Evolutionary conservation across 2,329 filamentous ascomycete genomes (phyloP).

Genomic region (Tothia fuscella): DNA sequence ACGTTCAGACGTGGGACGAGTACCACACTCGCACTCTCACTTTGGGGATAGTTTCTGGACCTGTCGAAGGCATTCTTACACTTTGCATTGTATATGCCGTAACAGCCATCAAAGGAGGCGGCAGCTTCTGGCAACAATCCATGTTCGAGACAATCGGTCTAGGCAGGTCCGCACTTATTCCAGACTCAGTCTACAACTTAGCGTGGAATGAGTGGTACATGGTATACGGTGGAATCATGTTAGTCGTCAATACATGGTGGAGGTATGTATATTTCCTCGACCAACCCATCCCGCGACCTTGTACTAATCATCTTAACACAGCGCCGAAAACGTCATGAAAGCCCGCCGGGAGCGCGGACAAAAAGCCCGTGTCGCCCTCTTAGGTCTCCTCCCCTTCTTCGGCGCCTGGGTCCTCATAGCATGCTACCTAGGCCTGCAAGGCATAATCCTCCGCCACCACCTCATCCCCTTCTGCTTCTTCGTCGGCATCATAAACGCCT

Average conservation of each 20-base stretch:
- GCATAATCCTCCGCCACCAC: constrained; percentile 68
- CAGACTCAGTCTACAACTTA: constrained; percentile 60
- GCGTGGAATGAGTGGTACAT: constrained; percentile 91
- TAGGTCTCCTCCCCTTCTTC: constrained; percentile 74
- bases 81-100: constrained; percentile 70
- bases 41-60: constrained; percentile 81
- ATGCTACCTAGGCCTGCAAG: constrained; percentile 74
- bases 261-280: constrained; percentile 38
- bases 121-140: constrained; percentile 83
- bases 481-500: constrained; percentile 82
- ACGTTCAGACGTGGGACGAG: constrained; percentile 98
- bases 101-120: constrained; percentile 76
- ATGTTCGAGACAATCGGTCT: constrained; percentile 62
- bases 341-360: constrained; percentile 65
- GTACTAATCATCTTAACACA: constrained; percentile 24
- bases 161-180: constrained; percentile 51
- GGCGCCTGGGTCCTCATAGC: constrained; percentile 65
- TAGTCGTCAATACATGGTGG: constrained; percentile 73
- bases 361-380: constrained; percentile 58
- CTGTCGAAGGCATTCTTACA: constrained; percentile 85
- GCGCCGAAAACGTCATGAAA: constrained; percentile 70
- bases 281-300: background rate
- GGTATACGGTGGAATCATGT: constrained; percentile 68
- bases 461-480: constrained; percentile 84
- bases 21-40: constrained; percentile 96